A percentile compares a stretch with the other conserved stretches of the same genome.
Evolutionary conservation across 2,329 filamentous ascomycete genomes (phyloP).

Genomic region (Lecanicillium sp.): DNA sequence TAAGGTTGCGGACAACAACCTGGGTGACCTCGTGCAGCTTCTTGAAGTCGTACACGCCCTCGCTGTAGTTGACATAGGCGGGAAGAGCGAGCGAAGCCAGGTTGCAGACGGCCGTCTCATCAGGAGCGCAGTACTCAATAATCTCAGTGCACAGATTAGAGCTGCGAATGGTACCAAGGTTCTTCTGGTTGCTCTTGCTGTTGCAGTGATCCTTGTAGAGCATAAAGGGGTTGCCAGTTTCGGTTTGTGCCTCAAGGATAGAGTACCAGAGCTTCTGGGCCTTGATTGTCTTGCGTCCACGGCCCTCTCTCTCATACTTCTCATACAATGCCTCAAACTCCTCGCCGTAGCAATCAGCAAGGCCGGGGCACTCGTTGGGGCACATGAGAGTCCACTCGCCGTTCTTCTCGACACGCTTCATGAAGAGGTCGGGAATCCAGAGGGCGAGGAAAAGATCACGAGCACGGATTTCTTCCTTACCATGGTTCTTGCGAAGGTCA

Average conservation of each 20-base stretch:
- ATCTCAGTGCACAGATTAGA: constrained; percentile 99
- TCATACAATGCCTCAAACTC: constrained; percentile 95
- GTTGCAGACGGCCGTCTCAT: constrained; percentile 98
- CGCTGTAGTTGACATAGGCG: constrained; percentile 78
- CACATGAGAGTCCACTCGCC: constrained; percentile 97
- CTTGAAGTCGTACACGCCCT: constrained; percentile 85
- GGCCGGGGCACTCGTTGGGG: constrained; percentile 88
- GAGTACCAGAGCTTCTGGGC: constrained; percentile 99
- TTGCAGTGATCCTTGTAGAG: constrained; percentile 99
- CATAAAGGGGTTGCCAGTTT: constrained; percentile 99
- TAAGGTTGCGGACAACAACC: constrained; percentile 89
- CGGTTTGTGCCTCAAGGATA: constrained; percentile 94
- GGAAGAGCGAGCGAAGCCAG: constrained; percentile 89
- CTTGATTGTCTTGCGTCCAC: constrained; percentile 84
- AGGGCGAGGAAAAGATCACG: constrained; percentile 96
- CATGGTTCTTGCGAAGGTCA: constrained; percentile 97
- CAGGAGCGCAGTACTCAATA: constrained; percentile 91
- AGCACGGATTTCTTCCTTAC: constrained; percentile 94
- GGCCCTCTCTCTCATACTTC: constrained; percentile 80
- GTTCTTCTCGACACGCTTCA: constrained; percentile 98
- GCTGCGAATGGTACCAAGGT: constrained; percentile 94
- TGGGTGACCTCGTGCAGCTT: constrained; percentile 93
- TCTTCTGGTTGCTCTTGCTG: constrained; percentile 99
- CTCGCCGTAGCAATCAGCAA: constrained; percentile 94
- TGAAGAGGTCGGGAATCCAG: constrained; percentile 98